phyloP scores from a whole-genome alignment of 306 rosid species.

The Prunus mongolica region DNA sequence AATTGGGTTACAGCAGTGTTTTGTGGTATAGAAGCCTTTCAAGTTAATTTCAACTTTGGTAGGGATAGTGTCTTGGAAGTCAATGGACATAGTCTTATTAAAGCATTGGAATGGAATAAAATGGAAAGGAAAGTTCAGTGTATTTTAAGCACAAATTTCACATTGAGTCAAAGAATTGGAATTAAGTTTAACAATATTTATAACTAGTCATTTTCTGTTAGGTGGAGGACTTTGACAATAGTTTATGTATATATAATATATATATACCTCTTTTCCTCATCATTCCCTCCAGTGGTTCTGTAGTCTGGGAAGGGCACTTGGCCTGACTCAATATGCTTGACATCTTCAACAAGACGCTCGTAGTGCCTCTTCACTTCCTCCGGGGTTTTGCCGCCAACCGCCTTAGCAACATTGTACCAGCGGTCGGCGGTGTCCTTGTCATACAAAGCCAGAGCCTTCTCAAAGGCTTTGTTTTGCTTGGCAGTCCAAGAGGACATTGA shows the following conservation, averaged over 20 bases:
- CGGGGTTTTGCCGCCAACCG: conserved; percentile 77
- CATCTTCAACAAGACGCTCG: conserved; percentile 69
- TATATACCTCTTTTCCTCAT: conserved; percentile 55
- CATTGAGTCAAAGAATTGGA: conserved; percentile 4
- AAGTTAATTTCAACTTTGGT: not conserved
- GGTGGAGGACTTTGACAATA: not conserved
- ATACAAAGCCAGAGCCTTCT: conserved; percentile 78
- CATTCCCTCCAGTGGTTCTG: conserved; percentile 34
- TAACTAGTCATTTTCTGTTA: not conserved
- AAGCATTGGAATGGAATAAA: not conserved
- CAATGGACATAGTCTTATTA: conserved; percentile 1
- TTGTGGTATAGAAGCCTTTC: not conserved
- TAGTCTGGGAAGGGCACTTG: conserved; percentile 75
- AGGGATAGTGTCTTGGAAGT: not conserved
- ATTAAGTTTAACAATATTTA: not conserved
- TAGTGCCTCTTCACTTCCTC: conserved; percentile 85
- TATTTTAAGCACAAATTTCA: conserved; percentile 3
- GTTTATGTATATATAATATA: not conserved
- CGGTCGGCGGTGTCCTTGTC: conserved; percentile 95
- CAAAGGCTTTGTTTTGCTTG: conserved; percentile 89
- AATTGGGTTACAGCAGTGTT: not conserved
- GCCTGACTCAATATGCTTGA: conserved; percentile 80
- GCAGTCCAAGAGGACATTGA: conserved; percentile 78
- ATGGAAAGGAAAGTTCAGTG: conserved; percentile 8
- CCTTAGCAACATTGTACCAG: conserved; percentile 86